A percentile compares a stretch with the other conserved stretches of the same genome.
phyloP scores from a whole-genome alignment of 148 eudicot species.

The Amaranthus cruentus region DNA sequence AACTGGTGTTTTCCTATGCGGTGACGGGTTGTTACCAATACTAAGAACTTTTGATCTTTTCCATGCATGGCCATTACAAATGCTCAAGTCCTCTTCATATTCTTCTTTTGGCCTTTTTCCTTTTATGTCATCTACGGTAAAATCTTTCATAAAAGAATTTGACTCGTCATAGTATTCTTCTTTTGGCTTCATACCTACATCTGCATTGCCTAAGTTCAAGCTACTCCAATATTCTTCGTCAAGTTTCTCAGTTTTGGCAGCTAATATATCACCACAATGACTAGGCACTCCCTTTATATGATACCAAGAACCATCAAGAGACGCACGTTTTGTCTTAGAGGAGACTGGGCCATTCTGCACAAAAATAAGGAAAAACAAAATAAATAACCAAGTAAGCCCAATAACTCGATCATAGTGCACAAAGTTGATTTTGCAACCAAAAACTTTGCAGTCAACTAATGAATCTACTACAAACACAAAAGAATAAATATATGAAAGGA shows the following conservation, averaged over 20 bases:
- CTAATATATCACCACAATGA: slow-evolving; percentile 28
- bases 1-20: slow-evolving; percentile 20
- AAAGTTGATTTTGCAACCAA: too few species aligned
- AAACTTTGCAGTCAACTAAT: too few species aligned
- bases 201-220: slow-evolving; percentile 17
- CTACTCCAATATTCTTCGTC: slow-evolving; percentile 20
- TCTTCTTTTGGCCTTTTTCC: slow-evolving; percentile 77
- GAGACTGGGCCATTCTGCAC: slow-evolving; percentile 18
- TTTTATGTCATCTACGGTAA: slow-evolving; percentile 26
- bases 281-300: slow-evolving; percentile 32
- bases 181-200: slow-evolving; percentile 51
- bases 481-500: too few species aligned
- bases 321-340: slow-evolving; percentile 8
- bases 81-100: slow-evolving; percentile 35
- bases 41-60: slow-evolving; percentile 24
- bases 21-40: slow-evolving; percentile 11
- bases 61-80: slow-evolving; percentile 26
- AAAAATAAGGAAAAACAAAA: slow-evolving; percentile 6
- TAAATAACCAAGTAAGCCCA: background rate
- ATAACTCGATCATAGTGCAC: too few species aligned
- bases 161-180: slow-evolving; percentile 50
- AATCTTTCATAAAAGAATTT: slow-evolving; percentile 26
- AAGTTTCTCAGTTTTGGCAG: slow-evolving; percentile 54
- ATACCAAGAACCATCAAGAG: slow-evolving; percentile 24
- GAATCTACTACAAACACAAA: too few species aligned